phyloP scores from a whole-genome alignment of 345 rosid genomes.

The Physaria fendleri region DNA sequence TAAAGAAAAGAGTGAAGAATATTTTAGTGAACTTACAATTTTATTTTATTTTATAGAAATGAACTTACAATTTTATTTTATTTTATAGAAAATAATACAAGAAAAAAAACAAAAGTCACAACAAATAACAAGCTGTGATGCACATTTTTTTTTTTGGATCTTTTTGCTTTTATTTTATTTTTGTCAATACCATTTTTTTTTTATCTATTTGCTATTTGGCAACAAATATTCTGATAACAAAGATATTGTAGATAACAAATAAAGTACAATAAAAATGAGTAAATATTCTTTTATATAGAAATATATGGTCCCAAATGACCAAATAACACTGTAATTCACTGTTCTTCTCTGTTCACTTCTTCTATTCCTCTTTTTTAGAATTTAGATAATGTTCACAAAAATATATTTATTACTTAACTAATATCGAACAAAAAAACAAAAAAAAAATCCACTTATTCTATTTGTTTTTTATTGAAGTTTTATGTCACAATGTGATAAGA shows the following conservation, averaged over 20 bases:
- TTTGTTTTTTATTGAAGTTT: no score
- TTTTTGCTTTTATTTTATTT: no score
- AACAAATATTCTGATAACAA: neutral
- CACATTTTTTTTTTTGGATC: no score
- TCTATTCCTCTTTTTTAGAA: constrained; percentile 12
- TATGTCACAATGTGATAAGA: neutral
- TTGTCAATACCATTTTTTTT: no score
- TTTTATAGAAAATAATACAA: no score
- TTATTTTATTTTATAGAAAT: no score
- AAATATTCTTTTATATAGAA: constrained; percentile 14
- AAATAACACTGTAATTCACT: constrained; percentile 20
- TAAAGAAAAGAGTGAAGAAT: no score
- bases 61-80: no score
- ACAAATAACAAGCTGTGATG: no score
- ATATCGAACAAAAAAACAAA: neutral
- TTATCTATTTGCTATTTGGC: no score
- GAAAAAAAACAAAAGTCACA: no score
- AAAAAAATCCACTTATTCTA: neutral
- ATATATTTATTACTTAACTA: neutral
- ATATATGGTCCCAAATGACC: constrained; percentile 25
- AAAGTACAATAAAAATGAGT: constrained; percentile 12
- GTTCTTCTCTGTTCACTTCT: constrained; percentile 14
- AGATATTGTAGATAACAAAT: constrained; percentile 14
- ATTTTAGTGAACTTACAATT: no score
- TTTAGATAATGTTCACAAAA: neutral